Percentiles rank a stretch among this genome's conserved stretches.
phyloP scores from a whole-genome alignment of 768 basidiomycete genomes.

The Psilocybe azurescens region DNA sequence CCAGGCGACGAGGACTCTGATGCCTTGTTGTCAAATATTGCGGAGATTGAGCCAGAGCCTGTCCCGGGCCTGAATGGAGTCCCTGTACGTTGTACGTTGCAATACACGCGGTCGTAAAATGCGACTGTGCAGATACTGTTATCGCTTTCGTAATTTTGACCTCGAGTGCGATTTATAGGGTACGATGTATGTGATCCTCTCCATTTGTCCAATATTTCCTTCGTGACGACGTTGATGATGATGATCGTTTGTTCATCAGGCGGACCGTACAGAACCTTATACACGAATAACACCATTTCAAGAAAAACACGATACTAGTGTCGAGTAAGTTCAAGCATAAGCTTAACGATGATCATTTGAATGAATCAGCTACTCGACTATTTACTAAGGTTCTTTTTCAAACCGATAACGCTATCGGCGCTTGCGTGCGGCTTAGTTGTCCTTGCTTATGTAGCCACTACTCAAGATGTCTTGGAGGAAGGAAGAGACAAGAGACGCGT shows the following conservation, averaged over 20 bases:
- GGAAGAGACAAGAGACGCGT: conserved; percentile 81
- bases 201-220: conserved; percentile 24
- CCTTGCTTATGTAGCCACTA: conserved; percentile 82
- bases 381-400: conserved; percentile 80
- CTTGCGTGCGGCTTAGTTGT: conserved; percentile 68
- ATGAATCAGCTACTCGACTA: conserved; percentile 16
- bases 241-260: conserved; percentile 46
- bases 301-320: conserved; percentile 80
- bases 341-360: not conserved
- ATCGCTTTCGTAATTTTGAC: conserved; percentile 20
- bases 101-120: conserved; percentile 21
- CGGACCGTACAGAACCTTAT: conserved; percentile 83
- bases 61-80: conserved; percentile 73
- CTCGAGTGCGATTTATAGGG: conserved; percentile 50
- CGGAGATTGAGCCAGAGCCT: conserved; percentile 72
- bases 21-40: conserved; percentile 46
- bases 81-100: conserved; percentile 80
- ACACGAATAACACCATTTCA: conserved; percentile 86
- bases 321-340: conserved; percentile 61
- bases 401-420: conserved; percentile 79
- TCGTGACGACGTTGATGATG: conserved; percentile 21
- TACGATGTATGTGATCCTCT: conserved; percentile 71
- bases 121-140: conserved; percentile 17
- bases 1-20: conserved; percentile 77
- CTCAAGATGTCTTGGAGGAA: conserved; percentile 85